Conservation (phyloP, 176 grass and related monocot genomes). For the Tillandsia fasciculata region DNA sequence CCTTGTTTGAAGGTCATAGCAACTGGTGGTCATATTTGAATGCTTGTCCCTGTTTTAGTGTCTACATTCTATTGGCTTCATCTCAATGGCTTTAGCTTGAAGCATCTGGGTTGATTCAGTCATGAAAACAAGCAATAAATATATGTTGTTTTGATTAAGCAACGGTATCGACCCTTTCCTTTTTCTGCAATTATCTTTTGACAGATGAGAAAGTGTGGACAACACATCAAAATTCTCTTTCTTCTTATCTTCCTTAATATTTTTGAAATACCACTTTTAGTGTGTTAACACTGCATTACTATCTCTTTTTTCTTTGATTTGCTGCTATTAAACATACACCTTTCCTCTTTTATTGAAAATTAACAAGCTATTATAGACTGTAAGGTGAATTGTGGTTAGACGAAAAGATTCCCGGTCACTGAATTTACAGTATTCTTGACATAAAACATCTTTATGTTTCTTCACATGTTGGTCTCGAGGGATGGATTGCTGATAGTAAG, state of each 20-base stretch:
- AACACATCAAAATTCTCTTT: not conserved
- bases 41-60: not conserved
- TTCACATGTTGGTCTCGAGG: not conserved
- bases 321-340: too few species aligned
- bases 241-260: not conserved
- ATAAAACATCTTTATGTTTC: not conserved
- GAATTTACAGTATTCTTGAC: not conserved
- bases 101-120: not conserved
- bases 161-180: not conserved
- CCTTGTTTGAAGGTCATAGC: not conserved
- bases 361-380: too few species aligned
- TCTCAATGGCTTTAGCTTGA: not conserved
- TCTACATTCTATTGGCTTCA: not conserved
- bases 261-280: not conserved
- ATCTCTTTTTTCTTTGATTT: too few species aligned
- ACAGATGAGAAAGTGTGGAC: not conserved
- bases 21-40: not conserved
- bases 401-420: not conserved
- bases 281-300: too few species aligned
- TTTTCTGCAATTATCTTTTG: not conserved
- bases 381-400: not conserved
- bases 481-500: conserved; percentile 2
- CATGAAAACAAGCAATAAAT: not conserved
- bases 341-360: too few species aligned
- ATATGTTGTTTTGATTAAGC: not conserved